Base-by-base conservation (phyloP, 371 early-diverging fungal species). In the Mucor circinelloides region DNA sequence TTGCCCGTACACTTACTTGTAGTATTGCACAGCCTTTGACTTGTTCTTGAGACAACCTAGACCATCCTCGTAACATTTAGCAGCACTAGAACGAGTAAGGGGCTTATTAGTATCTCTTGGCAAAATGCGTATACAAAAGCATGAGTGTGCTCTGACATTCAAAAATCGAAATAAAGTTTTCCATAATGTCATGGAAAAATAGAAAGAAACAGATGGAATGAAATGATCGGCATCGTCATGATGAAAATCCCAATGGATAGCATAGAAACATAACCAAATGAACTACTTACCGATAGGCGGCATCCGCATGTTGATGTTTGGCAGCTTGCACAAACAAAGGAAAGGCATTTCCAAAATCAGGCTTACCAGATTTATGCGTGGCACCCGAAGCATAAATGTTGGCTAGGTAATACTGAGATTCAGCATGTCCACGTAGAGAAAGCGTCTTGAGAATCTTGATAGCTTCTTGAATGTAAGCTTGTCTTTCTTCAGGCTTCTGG, bases 51-150 rank as follows among this genome's bases (percentile, higher is more conserved):
- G 69, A 44, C 83, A 81, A 3, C 91, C 91, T 58, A 86, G 60
- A 34, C 89, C 91, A 68, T 88, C 86, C 65, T 91, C 91, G 68
- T 90, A 87, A 64, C 88, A 89, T 48, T 87, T 87, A 12, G 83
- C 90, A 30, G 87, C 84, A 56, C 90, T 82, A 74, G 6, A 21
- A 46, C 23, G 32, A 10, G 10, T 12, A 6, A 50, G 10, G 4
- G 8, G 6, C 27, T 17, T 2, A 12, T 58, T 58, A 58, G 36
- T 34, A 12, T 58, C 58, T 58, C 58, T 58, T 58, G 58, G 58
- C 58, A 52, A 52, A 3, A 52, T 56, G 25, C 21, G 42, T 28
- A 28, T n/a, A 44, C 27, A 25, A 19, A 44, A 42, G n/a, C 0
- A 17, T 5, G 6, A 42, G 17, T 19, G 32, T 23, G 19, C 32